These are phyloP conservation scores for Plenodomus biglobosus DNA, from an alignment of 2,329 filamentous ascomycete genomes.

Conservation along the genomic window DNA sequence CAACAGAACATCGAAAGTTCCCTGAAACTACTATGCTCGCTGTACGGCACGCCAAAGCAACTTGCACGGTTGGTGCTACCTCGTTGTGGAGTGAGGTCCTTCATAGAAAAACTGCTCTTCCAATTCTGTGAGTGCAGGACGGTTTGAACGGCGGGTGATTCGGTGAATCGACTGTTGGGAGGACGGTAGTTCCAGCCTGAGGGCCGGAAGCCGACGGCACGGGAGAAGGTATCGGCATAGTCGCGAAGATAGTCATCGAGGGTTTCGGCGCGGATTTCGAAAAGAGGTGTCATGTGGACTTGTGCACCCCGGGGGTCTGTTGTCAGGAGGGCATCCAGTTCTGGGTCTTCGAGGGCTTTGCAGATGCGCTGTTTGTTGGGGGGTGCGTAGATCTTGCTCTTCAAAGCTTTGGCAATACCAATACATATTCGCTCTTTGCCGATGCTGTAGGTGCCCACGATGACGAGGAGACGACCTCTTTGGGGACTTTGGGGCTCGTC, in stretches of 20 bases:
- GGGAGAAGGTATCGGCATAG: conserved; percentile 78
- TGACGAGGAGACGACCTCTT: conserved; percentile 75
- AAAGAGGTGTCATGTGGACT: conserved; percentile 96
- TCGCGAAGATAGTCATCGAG: conserved; percentile 83
- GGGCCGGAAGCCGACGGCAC: conserved; percentile 86
- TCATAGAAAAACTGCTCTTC: conserved; percentile 70
- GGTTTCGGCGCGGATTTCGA: conserved; percentile 90
- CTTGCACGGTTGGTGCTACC: conserved; percentile 80
- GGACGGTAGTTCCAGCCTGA: conserved; percentile 93
- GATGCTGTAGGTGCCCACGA: conserved; percentile 97
- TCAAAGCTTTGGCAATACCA: conserved; percentile 82
- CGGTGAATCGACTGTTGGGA: conserved; percentile 62
- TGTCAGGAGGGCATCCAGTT: conserved; percentile 77
- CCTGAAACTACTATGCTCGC: conserved; percentile 91
- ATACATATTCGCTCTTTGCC: conserved; percentile 96
- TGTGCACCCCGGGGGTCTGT: conserved; percentile 80
- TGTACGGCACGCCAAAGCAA: conserved; percentile 94
- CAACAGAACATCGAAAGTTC: conserved; percentile 94
- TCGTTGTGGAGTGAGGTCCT: conserved; percentile 76
- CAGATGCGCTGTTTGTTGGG: conserved; percentile 82
- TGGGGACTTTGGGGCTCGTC: conserved; percentile 35
- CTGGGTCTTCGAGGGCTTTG: conserved; percentile 79
- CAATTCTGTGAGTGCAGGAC: conserved; percentile 71
- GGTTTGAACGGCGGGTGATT: conserved; percentile 64
- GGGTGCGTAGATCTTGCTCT: conserved; percentile 86